Evolutionary conservation across 768 basidiomycete genomes (phyloP), one percentile per base, ranked within the genome.

Genomic region (Boletus subparvulus): DNA sequence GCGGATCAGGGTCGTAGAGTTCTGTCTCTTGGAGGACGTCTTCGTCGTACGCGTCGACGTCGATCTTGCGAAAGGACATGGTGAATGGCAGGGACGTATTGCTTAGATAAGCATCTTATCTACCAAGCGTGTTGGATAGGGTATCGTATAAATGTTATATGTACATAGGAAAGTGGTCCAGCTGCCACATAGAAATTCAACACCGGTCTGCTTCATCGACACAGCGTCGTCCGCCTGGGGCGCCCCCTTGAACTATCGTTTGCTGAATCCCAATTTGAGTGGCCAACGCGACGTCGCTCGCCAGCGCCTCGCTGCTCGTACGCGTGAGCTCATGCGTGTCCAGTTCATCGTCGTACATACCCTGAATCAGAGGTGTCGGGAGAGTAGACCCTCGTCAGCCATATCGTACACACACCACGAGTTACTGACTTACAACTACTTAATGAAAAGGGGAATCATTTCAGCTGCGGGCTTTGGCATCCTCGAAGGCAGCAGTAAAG

Each of bases 41-140:
- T 72, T 98, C 96, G 69, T 98, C 96, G 75, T 86, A 92, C 40
- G 77, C 80, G 76, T 98, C 96, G 67, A 98, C 88, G 76, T 98
- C 88, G 75, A 97, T 93, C 75, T 94, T 95, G 65, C 95, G 81
- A 74, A 94, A 97, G 50, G 85, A 83, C 77, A 79, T 83, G 65
- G 26, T 35, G 42, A 41, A 36, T 19, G 11, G 10, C 16, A n/a
- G 28, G 24, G 28, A 14, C 1, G 10, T 1, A 12, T 28, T 33
- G 61, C 46, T 62, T 62, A 62, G 53, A 16, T 42, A 36, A 14
- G 30, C 1, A 32, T 32, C 30, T 32, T 32, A 32, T 11, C 30
- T 32, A 32, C 28, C 28, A 11, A 33, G 11, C 32, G 11, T 33
- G 32, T 11, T 33, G 10, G 32, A 10, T 33, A 33, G 26, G 26